Conservation (phyloP, 345 rosid genomes). For the Lumnitzera racemosa region DNA sequence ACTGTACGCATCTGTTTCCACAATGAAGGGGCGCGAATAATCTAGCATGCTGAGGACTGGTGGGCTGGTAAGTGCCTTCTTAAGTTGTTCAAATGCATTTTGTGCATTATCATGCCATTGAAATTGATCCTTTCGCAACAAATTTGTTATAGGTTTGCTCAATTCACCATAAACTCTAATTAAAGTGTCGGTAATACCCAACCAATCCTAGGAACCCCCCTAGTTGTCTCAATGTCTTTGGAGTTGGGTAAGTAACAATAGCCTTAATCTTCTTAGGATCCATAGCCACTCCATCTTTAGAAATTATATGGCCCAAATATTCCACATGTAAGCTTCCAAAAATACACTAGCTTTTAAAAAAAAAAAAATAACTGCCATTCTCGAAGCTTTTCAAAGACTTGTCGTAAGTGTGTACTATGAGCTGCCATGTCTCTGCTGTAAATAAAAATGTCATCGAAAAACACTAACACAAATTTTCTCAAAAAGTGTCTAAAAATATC, state of each 20-base stretch:
- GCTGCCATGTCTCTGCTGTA: background rate
- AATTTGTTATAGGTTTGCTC: background rate
- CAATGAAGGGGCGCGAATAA: background rate
- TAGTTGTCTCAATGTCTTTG: background rate
- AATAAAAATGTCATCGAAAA: background rate
- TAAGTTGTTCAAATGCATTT: background rate
- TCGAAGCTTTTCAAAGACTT: background rate
- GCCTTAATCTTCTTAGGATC: no score
- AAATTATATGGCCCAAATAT: no score
- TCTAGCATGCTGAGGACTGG: background rate
- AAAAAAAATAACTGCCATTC: background rate
- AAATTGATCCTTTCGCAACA: background rate
- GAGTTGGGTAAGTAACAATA: no score
- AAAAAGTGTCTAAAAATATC: no score
- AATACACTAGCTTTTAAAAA: no score
- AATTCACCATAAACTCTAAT: background rate
- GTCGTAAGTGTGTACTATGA: background rate
- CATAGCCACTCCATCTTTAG: no score
- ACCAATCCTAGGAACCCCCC: background rate
- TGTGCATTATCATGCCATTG: background rate
- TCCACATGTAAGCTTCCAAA: no score
- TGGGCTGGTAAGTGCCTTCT: background rate
- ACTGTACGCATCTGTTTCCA: background rate
- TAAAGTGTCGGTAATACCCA: background rate
- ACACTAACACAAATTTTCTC: background rate